Evolutionary conservation across 306 rosid species (phyloP), one percentile per base, ranked within the genome.

Genomic region (Cicer chorassanicum): DNA sequence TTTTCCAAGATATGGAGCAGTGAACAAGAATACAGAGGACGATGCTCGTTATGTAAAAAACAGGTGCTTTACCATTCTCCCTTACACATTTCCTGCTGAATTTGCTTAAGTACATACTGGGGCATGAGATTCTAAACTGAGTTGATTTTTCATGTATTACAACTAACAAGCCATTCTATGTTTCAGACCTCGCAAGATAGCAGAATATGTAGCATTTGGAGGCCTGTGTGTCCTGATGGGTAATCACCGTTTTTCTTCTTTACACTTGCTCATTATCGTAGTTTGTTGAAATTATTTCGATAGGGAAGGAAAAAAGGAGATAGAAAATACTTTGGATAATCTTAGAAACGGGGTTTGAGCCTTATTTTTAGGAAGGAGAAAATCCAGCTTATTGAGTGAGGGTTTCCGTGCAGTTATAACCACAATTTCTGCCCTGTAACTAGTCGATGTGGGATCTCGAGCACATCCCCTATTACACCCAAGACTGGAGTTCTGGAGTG

Each of bases 1-100:
- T 94, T 94, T 85, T 75, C 88, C 0, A 92, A 92, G 88, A 84
- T 94, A 77, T 94, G 99, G 97, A 90, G 95, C 90, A 94, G 99
- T 48, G 97, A 94, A 82, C 87, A 65, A 55, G 97, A 90, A 81
- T 82, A 82, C 82, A 88, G 80, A 78, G 78, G 88, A 11, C 89
- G 89, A 50, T 84, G 95, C 85, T 79, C 91, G 5, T 82, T 94
- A 67, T 92, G 95, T 86, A 89, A 77, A 86, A 94, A 89, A 68
- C 91, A 90, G 97, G 99, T 94, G 56, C 72, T 62, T 68, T 61
- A 24, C 67, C 64, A 36, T 71, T 70, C 65, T 15, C 68, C 19
- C 69, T 69, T 70, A 34, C 66, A 75, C 63, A 42, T 66, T 67
- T 83, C 34, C 50, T 15, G 38, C 48, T 70, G 40, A 82, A 70